These are phyloP conservation scores for Leccinum longicurvipes DNA, from an alignment of 768 basidiomycete species.

Conservation along the genomic window DNA sequence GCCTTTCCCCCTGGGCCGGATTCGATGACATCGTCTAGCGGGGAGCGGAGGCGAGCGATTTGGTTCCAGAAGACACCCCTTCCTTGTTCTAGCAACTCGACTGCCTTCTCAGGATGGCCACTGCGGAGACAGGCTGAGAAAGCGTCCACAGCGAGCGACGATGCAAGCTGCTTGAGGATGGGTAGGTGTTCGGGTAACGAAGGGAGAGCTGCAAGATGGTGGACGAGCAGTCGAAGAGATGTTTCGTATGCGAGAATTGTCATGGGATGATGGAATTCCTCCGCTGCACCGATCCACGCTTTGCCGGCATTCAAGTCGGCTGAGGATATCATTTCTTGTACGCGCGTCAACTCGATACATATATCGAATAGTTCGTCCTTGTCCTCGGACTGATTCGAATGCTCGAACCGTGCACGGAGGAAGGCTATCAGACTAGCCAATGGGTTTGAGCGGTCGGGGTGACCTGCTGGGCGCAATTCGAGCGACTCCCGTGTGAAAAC, in stretches of 20 bases:
- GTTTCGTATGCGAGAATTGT: neutral
- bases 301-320: neutral
- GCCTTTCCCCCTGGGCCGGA: neutral
- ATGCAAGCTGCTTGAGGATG: neutral
- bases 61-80: neutral
- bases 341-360: neutral
- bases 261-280: neutral
- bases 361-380: neutral
- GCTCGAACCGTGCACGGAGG: neutral
- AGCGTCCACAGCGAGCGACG: neutral
- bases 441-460: neutral
- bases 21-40: neutral
- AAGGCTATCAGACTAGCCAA: neutral
- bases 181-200: neutral
- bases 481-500: neutral
- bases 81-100: neutral
- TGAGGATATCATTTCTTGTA: neutral
- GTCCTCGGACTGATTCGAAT: neutral
- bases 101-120: neutral
- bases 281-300: neutral
- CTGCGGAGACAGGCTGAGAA: neutral
- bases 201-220: neutral
- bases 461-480: neutral
- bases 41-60: neutral
- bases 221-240: neutral